Evolutionary conservation across 176 grass and related monocot species (phyloP), one percentile per base, ranked within the genome.

Genomic region (Musa beccarii): DNA sequence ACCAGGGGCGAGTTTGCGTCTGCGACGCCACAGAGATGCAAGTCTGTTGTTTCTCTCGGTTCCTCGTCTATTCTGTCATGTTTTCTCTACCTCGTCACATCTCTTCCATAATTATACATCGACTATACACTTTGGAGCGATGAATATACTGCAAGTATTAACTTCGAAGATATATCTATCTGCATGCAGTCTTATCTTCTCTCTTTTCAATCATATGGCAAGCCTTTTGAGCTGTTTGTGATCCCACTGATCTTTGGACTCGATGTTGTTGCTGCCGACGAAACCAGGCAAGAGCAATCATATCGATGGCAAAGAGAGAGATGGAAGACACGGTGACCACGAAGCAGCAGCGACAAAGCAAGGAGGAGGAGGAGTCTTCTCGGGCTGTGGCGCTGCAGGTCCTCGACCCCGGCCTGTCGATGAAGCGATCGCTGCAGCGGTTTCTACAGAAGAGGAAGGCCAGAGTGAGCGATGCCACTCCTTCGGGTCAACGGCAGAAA

Each of bases 371-470:
- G 68, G 19, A 19, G 10, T 43, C 34, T 43, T 43, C 34, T 43
- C 34, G 34, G 6, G 34, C 34, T 5, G 34, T 43, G 17, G 16
- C 11, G 68, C 17, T 17, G 16, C 68, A 51, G 1, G 29, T 70
- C 19, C 49, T 70, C 2, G 2, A 70, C 3, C 2, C 68, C 9
- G 49, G 49, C 15, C 68, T 20, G 43, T 51, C 68, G 43, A 70
- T 52, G 68, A 70, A 6, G 49, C 34, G 43, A 20, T 70, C 68
- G 15, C 49, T 70, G 68, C 68, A 51, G 68, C 34, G 8, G 68
- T 70, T 70, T 70, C 49, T 70, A 49, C 43, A 70, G 68, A 70
- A 70, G 68, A 70, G 68, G 49, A 70, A 51, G 7, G 68, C 17
- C 1, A 70, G 68, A 51, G 21, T 70, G 19, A 8, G 20, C 11